phyloP scores from a whole-genome alignment of 306 rosid genomes.

The Lathyrus aphaca region DNA sequence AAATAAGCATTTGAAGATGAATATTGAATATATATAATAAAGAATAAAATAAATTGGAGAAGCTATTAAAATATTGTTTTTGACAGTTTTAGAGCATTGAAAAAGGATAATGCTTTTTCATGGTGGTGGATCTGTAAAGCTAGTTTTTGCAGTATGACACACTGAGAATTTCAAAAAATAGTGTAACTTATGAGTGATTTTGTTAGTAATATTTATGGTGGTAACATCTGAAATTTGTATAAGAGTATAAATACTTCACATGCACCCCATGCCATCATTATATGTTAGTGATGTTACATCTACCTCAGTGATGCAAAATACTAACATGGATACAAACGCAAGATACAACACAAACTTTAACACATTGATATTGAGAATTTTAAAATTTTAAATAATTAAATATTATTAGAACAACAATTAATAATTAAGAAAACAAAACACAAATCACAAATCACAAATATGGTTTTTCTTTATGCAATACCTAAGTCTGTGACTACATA shows the following conservation, averaged over 20 bases:
- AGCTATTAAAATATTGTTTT: constrained; percentile 42
- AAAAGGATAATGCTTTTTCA: constrained; percentile 71
- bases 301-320: constrained; percentile 34
- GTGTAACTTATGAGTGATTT: background rate
- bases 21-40: too few relatives aligned
- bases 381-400: too few relatives aligned
- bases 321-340: too few relatives aligned
- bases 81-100: constrained; percentile 53
- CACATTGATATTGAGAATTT: too few relatives aligned
- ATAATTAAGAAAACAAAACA: too few relatives aligned
- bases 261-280: constrained; percentile 54
- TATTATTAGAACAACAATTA: too few relatives aligned
- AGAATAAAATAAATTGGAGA: constrained; percentile 5
- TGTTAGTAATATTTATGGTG: background rate
- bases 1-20: constrained; percentile 44
- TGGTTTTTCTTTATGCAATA: too few relatives aligned
- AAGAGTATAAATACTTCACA: constrained; percentile 41
- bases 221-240: too few relatives aligned
- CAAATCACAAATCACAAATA: too few relatives aligned
- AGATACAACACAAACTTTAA: too few relatives aligned
- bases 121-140: constrained; percentile 70
- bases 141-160: constrained; percentile 63
- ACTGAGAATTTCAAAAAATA: constrained; percentile 44
- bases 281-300: constrained; percentile 46
- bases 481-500: too few relatives aligned